Evolutionary conservation across 2,329 filamentous ascomycete genomes (phyloP).

Genomic region (Pseudocercospora ulei): DNA sequence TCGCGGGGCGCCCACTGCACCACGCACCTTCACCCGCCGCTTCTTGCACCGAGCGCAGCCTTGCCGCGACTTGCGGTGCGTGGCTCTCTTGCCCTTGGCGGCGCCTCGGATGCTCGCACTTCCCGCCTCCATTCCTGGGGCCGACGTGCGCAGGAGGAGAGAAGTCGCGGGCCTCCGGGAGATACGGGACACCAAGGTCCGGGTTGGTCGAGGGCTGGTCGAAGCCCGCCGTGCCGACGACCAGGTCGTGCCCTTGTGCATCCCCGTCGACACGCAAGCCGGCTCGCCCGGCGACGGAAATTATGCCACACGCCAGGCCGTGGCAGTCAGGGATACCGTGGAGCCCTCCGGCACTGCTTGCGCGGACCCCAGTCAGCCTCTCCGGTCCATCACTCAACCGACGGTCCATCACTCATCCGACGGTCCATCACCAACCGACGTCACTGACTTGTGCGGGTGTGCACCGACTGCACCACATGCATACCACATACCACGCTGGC

Average conservation of each 20-base stretch:
- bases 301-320: not conserved
- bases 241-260: slow-evolving; percentile 1
- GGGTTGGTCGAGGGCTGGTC: not conserved
- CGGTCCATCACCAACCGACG: no score
- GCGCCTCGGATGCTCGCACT: slow-evolving; percentile 1
- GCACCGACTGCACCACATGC: no score
- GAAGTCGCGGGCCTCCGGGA: not conserved
- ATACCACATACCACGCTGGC: no score
- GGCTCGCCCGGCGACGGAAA: not conserved
- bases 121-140: not conserved
- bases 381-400: no score
- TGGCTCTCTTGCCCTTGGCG: not conserved
- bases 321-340: no score
- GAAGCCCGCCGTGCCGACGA: not conserved
- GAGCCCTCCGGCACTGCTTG: no score
- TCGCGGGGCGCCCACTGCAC: not conserved
- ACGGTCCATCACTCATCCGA: no score
- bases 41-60: slow-evolving; percentile 7
- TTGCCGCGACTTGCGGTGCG: slow-evolving; percentile 8
- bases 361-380: no score
- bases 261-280: no score
- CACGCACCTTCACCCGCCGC: slow-evolving; percentile 8
- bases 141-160: not conserved
- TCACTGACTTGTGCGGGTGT: no score
- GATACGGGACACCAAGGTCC: not conserved